phyloP scores from a whole-genome alignment of 2,329 filamentous ascomycete genomes.

The Alternaria sp. region DNA sequence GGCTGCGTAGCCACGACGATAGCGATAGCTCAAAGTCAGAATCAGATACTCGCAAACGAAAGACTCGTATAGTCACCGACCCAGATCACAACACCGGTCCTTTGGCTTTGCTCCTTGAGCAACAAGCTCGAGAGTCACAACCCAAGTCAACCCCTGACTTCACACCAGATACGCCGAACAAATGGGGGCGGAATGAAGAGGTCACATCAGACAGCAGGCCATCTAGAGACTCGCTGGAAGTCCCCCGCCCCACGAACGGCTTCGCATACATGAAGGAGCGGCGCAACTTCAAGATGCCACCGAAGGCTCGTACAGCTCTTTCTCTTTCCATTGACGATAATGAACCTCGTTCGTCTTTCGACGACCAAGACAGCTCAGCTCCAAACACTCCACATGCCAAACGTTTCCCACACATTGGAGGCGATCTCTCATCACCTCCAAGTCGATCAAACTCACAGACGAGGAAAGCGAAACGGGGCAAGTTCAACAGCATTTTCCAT shows the following conservation, averaged over 20 bases:
- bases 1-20: conserved; percentile 33
- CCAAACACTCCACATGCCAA: conserved; percentile 46
- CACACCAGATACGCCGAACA: conserved; percentile 53
- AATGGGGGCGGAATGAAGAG: conserved; percentile 41
- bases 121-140: conserved; percentile 49
- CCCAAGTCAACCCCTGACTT: conserved; percentile 45
- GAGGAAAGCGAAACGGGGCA: conserved; percentile 47
- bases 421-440: conserved; percentile 45
- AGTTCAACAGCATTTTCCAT: conserved; percentile 51
- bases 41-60: conserved; percentile 58
- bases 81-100: conserved; percentile 54
- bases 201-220: conserved; percentile 25
- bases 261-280: conserved; percentile 24
- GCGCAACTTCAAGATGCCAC: conserved; percentile 27
- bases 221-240: conserved; percentile 34
- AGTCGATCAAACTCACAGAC: conserved; percentile 41
- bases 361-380: conserved; percentile 46
- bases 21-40: conserved; percentile 47
- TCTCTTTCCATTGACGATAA: conserved; percentile 30
- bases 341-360: conserved; percentile 49
- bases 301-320: conserved; percentile 23
- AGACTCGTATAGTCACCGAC: conserved; percentile 58
- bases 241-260: conserved; percentile 26
- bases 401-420: conserved; percentile 42
- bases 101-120: conserved; percentile 54